These are phyloP conservation scores for Sechiopsis laciniata DNA, from an alignment of 306 rosid genomes.

Conservation along the genomic window DNA sequence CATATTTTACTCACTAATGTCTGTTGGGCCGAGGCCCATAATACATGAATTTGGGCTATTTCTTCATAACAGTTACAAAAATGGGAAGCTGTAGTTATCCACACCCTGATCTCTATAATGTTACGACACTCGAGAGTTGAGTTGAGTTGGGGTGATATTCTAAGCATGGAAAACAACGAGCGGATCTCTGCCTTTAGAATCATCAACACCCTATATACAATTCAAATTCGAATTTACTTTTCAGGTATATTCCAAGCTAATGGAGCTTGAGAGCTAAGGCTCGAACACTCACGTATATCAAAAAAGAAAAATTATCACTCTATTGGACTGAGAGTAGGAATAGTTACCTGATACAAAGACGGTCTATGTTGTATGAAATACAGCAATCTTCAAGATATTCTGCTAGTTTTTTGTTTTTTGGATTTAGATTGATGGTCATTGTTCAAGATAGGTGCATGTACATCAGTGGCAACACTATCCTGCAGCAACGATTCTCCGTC, in stretches of 20 bases:
- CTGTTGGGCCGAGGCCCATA: not conserved
- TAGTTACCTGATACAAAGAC: conserved; percentile 27
- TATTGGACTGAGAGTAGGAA: not conserved
- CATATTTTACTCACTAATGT: not conserved
- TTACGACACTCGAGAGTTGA: not conserved
- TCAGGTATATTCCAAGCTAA: not conserved
- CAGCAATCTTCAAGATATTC: conserved; percentile 30
- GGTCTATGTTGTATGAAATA: not conserved
- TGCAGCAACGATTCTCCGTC: conserved; percentile 31
- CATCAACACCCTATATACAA: not conserved
- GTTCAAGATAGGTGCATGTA: conserved; percentile 24
- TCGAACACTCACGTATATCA: not conserved
- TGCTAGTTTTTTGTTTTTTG: conserved; percentile 26
- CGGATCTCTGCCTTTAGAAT: too few species aligned
- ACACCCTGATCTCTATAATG: not conserved
- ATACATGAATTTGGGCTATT: not conserved
- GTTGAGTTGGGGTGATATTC: not conserved
- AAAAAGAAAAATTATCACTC: too few species aligned
- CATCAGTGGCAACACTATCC: conserved; percentile 23
- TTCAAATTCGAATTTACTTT: not conserved
- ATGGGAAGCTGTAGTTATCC: not conserved
- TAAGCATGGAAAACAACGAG: too few species aligned
- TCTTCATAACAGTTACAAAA: not conserved
- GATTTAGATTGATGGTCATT: conserved; percentile 31
- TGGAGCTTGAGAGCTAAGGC: not conserved